phyloP scores from a whole-genome alignment of 768 basidiomycete genomes.

The Cystofilobasidium ferigula region DNA sequence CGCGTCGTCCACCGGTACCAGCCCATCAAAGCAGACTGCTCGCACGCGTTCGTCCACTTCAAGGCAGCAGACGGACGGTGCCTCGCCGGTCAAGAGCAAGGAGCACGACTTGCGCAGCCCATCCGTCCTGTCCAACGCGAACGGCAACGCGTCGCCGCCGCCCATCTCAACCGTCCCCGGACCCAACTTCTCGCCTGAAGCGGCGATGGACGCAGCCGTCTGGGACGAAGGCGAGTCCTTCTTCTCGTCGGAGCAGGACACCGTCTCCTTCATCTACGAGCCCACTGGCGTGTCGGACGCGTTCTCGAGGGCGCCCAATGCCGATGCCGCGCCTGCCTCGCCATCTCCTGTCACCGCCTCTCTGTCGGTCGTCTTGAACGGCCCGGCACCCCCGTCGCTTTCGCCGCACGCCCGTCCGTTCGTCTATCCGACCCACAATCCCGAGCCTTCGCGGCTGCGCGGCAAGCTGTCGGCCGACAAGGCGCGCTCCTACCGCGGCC shows the following conservation, averaged over 20 bases:
- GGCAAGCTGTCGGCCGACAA: neutral
- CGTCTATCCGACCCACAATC: neutral
- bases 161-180: neutral
- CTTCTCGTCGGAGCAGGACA: neutral
- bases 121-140: neutral
- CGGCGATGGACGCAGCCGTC: neutral
- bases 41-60: no score
- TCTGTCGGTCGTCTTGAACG: neutral
- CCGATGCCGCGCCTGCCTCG: neutral
- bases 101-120: neutral
- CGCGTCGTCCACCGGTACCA: neutral
- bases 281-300: conserved; percentile 14
- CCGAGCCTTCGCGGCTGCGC: neutral
- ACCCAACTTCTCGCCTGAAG: neutral
- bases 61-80: no score
- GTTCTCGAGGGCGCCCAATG: conserved; percentile 12
- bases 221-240: neutral
- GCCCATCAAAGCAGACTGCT: no score
- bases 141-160: neutral
- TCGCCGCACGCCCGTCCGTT: conserved; percentile 19
- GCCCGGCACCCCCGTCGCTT: neutral
- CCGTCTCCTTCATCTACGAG: conserved; percentile 23
- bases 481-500: neutral
- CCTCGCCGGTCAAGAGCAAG: neutral
- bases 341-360: no score